Evolutionary conservation across 2,329 filamentous ascomycete species (phyloP).

Genomic region (Thielaviopsis musarum): DNA sequence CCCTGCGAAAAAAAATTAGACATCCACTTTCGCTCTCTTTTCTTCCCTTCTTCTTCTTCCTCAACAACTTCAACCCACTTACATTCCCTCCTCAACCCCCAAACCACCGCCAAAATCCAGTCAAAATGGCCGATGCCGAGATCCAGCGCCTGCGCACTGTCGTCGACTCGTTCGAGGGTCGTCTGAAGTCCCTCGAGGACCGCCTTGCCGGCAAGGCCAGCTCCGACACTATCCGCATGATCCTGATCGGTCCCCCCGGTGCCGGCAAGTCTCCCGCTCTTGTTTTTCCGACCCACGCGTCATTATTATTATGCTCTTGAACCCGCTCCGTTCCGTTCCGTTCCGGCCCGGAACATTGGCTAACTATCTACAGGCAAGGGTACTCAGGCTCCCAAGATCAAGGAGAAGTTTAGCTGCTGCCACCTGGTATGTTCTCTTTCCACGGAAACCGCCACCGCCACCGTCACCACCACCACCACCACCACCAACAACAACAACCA

Average conservation of each 20-base stretch:
- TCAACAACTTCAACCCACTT: not conserved
- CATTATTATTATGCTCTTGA: not conserved
- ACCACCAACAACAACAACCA: no score
- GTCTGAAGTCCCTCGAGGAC: constrained; percentile 71
- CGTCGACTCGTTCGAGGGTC: constrained; percentile 67
- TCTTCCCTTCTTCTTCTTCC: not conserved
- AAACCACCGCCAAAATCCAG: constrained; percentile 13
- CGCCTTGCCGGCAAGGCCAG: constrained; percentile 43
- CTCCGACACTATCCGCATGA: constrained; percentile 69
- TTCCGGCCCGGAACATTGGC: not conserved
- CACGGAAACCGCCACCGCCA: not conserved
- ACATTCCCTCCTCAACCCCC: constrained; percentile 2
- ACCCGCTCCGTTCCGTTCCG: not conserved
- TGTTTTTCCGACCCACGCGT: not conserved
- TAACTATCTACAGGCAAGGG: constrained; percentile 59
- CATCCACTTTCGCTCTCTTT: not conserved
- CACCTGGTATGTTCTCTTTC: constrained; percentile 56
- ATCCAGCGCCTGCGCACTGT: constrained; percentile 73
- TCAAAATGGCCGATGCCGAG: constrained; percentile 73
- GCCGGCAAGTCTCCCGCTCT: constrained; percentile 51
- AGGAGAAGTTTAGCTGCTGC: constrained; percentile 94
- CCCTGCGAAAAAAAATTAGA: not conserved
- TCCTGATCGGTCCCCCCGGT: constrained; percentile 92
- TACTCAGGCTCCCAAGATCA: constrained; percentile 94
- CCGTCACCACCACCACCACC: no score